Conservation (phyloP, 768 basidiomycete genomes). For the Macrolepiota fuliginosa region DNA sequence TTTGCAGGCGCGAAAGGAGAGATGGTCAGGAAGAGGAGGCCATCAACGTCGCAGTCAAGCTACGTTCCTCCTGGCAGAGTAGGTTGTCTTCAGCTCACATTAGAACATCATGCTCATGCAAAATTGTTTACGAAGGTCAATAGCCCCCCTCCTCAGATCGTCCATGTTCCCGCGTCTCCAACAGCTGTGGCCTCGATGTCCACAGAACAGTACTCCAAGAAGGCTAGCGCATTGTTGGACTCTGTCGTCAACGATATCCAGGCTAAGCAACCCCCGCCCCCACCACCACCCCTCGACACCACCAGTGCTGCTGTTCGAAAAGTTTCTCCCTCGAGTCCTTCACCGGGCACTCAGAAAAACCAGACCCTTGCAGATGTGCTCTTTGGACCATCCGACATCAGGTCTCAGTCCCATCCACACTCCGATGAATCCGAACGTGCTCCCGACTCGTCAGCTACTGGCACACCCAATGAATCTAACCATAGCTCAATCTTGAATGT, state of each 20-base stretch:
- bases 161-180: conserved; percentile 35
- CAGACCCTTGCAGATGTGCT: conserved; percentile 76
- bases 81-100: conserved; percentile 18
- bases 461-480: conserved; percentile 1
- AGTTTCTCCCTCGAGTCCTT: conserved; percentile 17
- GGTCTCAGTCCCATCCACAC: conserved; percentile 12
- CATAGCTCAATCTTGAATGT: neutral
- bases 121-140: conserved; percentile 40
- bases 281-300: conserved; percentile 23
- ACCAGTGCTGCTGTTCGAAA: conserved; percentile 14
- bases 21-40: conserved; percentile 64
- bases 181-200: conserved; percentile 26
- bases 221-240: conserved; percentile 66
- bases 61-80: conserved; percentile 60
- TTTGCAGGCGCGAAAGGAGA: conserved; percentile 58
- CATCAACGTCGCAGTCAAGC: conserved; percentile 82
- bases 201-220: conserved; percentile 46
- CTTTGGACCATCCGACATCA: conserved; percentile 50
- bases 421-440: conserved; percentile 14
- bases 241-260: conserved; percentile 57
- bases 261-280: conserved; percentile 23
- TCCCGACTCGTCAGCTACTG: neutral
- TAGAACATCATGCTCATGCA: conserved; percentile 15
- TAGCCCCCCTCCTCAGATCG: conserved; percentile 52
- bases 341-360: conserved; percentile 52